Base-by-base conservation (phyloP, 2,329 filamentous ascomycete species). In the Pseudofabraea citricarpa region DNA sequence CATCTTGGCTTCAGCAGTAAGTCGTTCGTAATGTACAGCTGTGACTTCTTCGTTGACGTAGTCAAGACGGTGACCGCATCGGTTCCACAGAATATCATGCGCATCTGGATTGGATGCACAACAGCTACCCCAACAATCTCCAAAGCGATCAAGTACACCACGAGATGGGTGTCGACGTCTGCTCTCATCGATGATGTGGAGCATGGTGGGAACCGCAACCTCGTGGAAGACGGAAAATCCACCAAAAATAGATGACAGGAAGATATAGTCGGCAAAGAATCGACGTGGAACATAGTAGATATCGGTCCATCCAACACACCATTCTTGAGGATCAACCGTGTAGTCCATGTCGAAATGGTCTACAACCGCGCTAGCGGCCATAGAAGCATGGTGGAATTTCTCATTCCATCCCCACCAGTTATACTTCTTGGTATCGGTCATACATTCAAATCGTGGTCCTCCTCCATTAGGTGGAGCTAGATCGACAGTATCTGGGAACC, bases 251-350 rank as follows among this genome's bases (percentile, higher is more conserved):
- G 49, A 41, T 7, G 53, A 40, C 3, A 63, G 51, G 33, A 52
- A 48, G 26, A 63, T 57, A 23, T 48, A 64, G 45, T 64, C 61
- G 23, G 47, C 46, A 41, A 63, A 64, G 47, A 58, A 59, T 23
- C 55, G 56, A 20, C 58, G 54, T 5, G 61, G 61, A 23, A 64
- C 48, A 50, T 58, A 64, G 50, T 61, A 64, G 10, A 64, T 61
- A 33, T 64, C 61, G 4, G 52, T 54, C 61, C 61, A 64, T 20
- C 60, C 60, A 8, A 55, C 46, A 40, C 60, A 63, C 40, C 52
- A 62, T 46, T 63, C 55, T 6, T 49, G 20, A 8, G 41, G 36
- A 31, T 56, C 36, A 26, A 56, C 48, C 3, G 26, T 49, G 52
- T 55, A 59, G 23, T 56, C 51, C 8, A 54, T 46, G 23, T 47